A percentile compares a stretch with the other conserved stretches of the same genome.
Evolutionary conservation across 164 flowering plant genomes (phyloP).

Genomic region (Berberis thunbergii): DNA sequence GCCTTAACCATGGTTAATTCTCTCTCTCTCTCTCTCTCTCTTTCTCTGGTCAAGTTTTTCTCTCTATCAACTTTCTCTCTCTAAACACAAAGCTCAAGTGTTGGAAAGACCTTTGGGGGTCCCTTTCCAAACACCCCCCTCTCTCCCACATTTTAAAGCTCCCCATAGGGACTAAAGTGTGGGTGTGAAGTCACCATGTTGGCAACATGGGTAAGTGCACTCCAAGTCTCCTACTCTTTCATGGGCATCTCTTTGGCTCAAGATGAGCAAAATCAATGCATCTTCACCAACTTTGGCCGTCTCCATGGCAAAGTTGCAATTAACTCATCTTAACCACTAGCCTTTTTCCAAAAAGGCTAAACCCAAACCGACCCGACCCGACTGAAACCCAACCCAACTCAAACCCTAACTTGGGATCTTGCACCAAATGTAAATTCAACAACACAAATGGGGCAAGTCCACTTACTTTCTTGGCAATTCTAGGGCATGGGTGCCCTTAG

Average conservation of each 20-base stretch:
- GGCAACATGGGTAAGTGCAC: background rate
- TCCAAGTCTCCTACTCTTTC: constrained; percentile 19
- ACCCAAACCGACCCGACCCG: background rate
- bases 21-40: constrained; percentile 7
- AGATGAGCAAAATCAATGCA: constrained; percentile 7
- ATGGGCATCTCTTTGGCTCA: constrained; percentile 8
- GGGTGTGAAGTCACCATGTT: background rate
- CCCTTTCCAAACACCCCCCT: constrained; percentile 10
- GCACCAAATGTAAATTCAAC: constrained; percentile 28
- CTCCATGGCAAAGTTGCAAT: too few relatives aligned
- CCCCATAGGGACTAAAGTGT: constrained; percentile 38
- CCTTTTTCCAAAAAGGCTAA: constrained; percentile 28
- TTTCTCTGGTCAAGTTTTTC: constrained; percentile 13
- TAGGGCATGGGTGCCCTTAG: constrained; percentile 18
- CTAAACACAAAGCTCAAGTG: constrained; percentile 19
- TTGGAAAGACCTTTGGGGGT: constrained; percentile 20
- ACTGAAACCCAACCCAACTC: too few relatives aligned
- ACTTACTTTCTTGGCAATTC: constrained; percentile 11
- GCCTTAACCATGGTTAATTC: constrained; percentile 76
- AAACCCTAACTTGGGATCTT: constrained; percentile 16
- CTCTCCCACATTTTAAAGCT: constrained; percentile 6
- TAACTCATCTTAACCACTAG: constrained; percentile 10
- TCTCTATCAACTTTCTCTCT: constrained; percentile 19
- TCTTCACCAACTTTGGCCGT: background rate
- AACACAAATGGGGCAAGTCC: constrained; percentile 16